These are phyloP conservation scores for Geotrichum siamense DNA, from an alignment of 1,139 yeast genomes.

Conservation along the genomic window DNA sequence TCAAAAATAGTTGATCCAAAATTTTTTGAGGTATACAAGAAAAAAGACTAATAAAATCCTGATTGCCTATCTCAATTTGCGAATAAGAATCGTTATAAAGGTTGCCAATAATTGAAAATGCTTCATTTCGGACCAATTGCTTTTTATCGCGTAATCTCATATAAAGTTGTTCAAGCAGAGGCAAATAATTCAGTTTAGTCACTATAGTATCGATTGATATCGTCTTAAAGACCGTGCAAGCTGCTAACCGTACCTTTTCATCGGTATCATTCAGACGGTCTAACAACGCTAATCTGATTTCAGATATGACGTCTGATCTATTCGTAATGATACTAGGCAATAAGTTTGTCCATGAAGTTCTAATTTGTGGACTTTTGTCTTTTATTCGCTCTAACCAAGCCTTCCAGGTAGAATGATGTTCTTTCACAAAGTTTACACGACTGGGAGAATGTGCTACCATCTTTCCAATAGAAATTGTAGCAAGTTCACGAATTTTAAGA, in stretches of 20 bases:
- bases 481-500: slow-evolving; percentile 52
- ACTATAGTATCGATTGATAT: slow-evolving; percentile 38
- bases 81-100: slow-evolving; percentile 41
- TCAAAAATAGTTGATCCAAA: slow-evolving; percentile 64
- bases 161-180: slow-evolving; percentile 9
- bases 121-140: slow-evolving; percentile 54
- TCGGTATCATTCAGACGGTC: slow-evolving; percentile 71
- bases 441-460: slow-evolving; percentile 49
- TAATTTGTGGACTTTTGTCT: slow-evolving; percentile 58
- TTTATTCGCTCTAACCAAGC: slow-evolving; percentile 71
- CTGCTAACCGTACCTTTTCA: slow-evolving; percentile 60
- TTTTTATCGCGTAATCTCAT: slow-evolving; percentile 45
- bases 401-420: slow-evolving; percentile 56
- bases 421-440: slow-evolving; percentile 50
- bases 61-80: slow-evolving; percentile 18
- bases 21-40: slow-evolving; percentile 60
- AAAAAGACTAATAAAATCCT: slow-evolving; percentile 25
- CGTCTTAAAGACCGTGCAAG: slow-evolving; percentile 44
- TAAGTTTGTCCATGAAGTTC: slow-evolving; percentile 64
- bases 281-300: slow-evolving; percentile 52
- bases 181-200: slow-evolving; percentile 11
- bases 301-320: slow-evolving; percentile 43
- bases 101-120: slow-evolving; percentile 50
- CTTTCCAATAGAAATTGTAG: slow-evolving; percentile 67
- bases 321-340: slow-evolving; percentile 42